Evolutionary conservation across 2,329 filamentous ascomycete species (phyloP).

Genomic region (Colletotrichum lupini): DNA sequence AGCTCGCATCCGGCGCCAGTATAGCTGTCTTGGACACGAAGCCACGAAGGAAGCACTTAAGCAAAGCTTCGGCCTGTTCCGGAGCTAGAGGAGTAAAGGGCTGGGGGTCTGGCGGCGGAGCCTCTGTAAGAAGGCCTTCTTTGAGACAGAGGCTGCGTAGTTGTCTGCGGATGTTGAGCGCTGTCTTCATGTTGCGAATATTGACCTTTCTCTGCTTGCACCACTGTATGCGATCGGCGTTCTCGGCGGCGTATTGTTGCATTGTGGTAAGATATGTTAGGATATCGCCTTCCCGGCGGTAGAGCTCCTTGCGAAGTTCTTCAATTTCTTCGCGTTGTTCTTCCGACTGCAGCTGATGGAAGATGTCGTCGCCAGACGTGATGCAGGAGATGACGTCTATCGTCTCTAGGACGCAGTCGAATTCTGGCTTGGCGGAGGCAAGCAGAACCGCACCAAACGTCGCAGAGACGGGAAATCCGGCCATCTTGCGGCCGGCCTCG

Average conservation of each 20-base stretch:
- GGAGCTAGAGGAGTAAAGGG: constrained; percentile 66
- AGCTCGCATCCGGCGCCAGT: constrained; percentile 69
- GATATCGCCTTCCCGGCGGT: constrained; percentile 72
- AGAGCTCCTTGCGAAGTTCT: constrained; percentile 65
- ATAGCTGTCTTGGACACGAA: constrained; percentile 72
- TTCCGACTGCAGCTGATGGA: constrained; percentile 68
- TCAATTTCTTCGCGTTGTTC: constrained; percentile 66
- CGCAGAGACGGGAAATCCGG: constrained; percentile 84
- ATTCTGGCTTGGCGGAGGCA: constrained; percentile 76
- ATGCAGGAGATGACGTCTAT: constrained; percentile 84
- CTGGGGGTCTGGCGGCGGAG: constrained; percentile 63
- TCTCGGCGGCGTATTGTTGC: constrained; percentile 69
- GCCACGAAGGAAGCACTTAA: constrained; percentile 72
- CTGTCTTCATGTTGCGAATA: constrained; percentile 70
- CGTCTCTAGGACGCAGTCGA: constrained; percentile 80
- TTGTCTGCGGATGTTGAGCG: constrained; percentile 70
- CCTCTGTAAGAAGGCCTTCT: constrained; percentile 59
- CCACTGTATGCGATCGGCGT: constrained; percentile 65
- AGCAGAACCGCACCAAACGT: constrained; percentile 85
- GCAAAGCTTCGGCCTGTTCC: constrained; percentile 62
- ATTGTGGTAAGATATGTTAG: constrained; percentile 73
- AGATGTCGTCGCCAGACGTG: constrained; percentile 72
- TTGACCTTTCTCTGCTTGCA: constrained; percentile 69
- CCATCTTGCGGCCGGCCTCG: constrained; percentile 78
- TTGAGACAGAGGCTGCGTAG: constrained; percentile 66